Evolutionary conservation across 768 basidiomycete genomes (phyloP).

Genomic region (Amanita rimosa): DNA sequence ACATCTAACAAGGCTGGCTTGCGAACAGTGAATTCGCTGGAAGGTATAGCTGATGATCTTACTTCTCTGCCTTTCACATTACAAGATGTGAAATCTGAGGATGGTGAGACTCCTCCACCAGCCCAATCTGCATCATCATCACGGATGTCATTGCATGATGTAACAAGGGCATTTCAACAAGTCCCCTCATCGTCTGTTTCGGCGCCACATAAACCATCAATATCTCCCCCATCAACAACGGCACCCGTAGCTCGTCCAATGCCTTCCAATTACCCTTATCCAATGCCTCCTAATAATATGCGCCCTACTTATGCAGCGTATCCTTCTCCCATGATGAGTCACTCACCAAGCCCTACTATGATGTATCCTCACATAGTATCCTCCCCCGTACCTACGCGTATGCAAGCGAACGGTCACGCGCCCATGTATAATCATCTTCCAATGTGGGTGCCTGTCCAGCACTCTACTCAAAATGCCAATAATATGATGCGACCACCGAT

Average conservation of each 20-base stretch:
- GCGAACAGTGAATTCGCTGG: conserved; percentile 67
- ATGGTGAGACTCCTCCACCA: conserved; percentile 71
- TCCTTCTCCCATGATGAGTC: conserved; percentile 60
- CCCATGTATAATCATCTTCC: conserved; percentile 49
- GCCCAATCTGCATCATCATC: conserved; percentile 44
- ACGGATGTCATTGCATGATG: conserved; percentile 73
- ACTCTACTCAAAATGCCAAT: conserved; percentile 33
- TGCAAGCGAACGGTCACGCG: conserved; percentile 48
- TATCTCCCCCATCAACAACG: conserved; percentile 38
- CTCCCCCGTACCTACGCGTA: conserved; percentile 53
- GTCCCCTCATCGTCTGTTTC: conserved; percentile 56
- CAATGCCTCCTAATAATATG: conserved; percentile 34
- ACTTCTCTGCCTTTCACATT: conserved; percentile 70
- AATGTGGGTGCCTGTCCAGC: conserved; percentile 52
- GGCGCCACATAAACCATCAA: conserved; percentile 33
- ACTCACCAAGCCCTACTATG: conserved; percentile 56
- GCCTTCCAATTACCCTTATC: conserved; percentile 23
- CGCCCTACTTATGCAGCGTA: conserved; percentile 51
- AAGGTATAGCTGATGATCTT: conserved; percentile 76
- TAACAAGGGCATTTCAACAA: conserved; percentile 80
- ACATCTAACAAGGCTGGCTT: conserved; percentile 58
- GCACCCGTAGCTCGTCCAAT: conserved; percentile 34
- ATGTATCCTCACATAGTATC: conserved; percentile 53
- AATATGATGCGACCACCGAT: conserved; percentile 47
- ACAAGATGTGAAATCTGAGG: conserved; percentile 81